Conservation (phyloP, 1,284 basidiomycete genomes). For the Ustilago shanxiensis region DNA sequence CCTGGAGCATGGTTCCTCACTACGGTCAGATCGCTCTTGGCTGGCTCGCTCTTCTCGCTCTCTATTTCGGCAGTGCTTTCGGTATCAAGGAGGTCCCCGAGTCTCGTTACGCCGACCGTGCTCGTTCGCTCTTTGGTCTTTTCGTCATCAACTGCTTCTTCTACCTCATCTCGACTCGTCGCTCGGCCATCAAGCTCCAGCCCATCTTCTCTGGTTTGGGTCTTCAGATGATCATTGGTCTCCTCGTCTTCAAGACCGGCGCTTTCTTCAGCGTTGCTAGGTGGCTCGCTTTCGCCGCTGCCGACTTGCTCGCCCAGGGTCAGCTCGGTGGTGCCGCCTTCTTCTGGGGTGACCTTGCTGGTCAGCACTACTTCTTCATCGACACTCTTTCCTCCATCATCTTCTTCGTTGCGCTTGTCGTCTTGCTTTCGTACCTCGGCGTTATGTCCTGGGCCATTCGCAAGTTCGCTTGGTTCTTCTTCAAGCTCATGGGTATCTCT, state of each 20-base stretch:
- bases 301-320: slow-evolving; percentile 62
- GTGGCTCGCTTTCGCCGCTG: slow-evolving; percentile 63
- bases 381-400: slow-evolving; percentile 75
- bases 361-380: slow-evolving; percentile 63
- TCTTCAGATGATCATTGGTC: slow-evolving; percentile 64
- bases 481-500: slow-evolving; percentile 78
- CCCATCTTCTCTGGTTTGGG: slow-evolving; percentile 61
- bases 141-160: slow-evolving; percentile 61
- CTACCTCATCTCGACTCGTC: slow-evolving; percentile 54
- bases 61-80: slow-evolving; percentile 62
- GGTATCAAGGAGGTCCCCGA: slow-evolving; percentile 57
- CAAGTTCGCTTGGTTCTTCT: slow-evolving; percentile 86
- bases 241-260: slow-evolving; percentile 66
- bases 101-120: slow-evolving; percentile 55
- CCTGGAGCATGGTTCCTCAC: slow-evolving; percentile 60
- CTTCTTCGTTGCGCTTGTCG: slow-evolving; percentile 76
- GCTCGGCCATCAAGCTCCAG: slow-evolving; percentile 54
- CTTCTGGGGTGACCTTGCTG: slow-evolving; percentile 58
- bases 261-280: slow-evolving; percentile 58
- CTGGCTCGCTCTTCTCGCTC: slow-evolving; percentile 56
- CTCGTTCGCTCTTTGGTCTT: slow-evolving; percentile 60
- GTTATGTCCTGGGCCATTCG: slow-evolving; percentile 62
- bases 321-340: slow-evolving; percentile 62
- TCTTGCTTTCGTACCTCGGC: slow-evolving; percentile 74
- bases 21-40: slow-evolving; percentile 49